Base-by-base conservation (phyloP, 2,329 filamentous ascomycete genomes). In the Pochonia chlamydosporia region DNA sequence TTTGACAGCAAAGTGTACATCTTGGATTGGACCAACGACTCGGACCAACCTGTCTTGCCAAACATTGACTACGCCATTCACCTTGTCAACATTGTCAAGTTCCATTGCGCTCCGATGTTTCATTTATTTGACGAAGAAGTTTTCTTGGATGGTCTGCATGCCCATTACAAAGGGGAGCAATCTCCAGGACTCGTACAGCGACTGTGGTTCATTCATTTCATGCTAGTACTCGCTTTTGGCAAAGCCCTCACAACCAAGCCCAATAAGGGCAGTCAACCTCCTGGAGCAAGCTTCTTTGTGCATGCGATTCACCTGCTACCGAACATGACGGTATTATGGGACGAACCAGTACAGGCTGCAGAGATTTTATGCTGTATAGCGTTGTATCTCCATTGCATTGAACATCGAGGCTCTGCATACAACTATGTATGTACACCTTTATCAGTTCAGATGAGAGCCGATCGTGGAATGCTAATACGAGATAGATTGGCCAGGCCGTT, bases 21-120 rank as follows among this genome's bases (percentile, higher is more conserved):
- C 21, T 56, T 80, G 1, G 68, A 67, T 3, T 79, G 75, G 75
- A 67, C 76, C 49, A 71, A 70, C 6, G 55, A 57, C 9, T 10
- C 25, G 11, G 40, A n/a, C 50, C 51, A 21, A 69, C 47, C 59
- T 11, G 43, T 54, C 0, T 50, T 79, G 14, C 76, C 76, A 0
- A 74, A 71, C 1, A 62, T 73, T 0, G 75, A 80, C 53, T 79
- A 75, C 49, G 63, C 79, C 4, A 72, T 78, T 2, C 58, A 74
- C 46, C 58, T 80, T 3, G 73, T 79, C 60, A 78, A 77, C 49
- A 71, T 74, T 0, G 75, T 79, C 48, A 78, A 79, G 46, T 80
- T 79, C 37, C 74, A 78, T 49, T 76, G 74, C 46, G 70, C 71
- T 3, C 75, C 77, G 25, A 56, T 79, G 3, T 76, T 77, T 21